Percentiles rank a stretch among this genome's conserved stretches.
phyloP scores from a whole-genome alignment of 768 basidiomycete genomes.

The Boletus reticuloceps region DNA sequence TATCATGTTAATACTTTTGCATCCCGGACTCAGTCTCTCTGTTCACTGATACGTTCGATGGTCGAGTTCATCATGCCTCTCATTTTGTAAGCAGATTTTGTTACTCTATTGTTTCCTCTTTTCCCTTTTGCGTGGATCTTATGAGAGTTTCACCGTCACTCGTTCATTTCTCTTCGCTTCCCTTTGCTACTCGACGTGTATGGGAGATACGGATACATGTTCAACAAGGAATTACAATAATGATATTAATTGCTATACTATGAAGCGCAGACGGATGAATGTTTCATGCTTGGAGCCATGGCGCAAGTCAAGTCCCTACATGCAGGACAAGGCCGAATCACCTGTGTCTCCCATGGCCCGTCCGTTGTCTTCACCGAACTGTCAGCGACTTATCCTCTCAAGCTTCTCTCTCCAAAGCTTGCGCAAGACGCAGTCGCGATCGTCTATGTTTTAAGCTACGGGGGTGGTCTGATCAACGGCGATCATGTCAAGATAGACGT shows the following conservation, averaged over 20 bases:
- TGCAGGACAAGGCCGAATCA: constrained; percentile 57
- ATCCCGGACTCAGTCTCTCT: constrained; percentile 17
- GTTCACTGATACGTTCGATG: constrained; percentile 22
- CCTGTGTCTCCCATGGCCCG: constrained; percentile 49
- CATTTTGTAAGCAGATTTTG: constrained; percentile 26
- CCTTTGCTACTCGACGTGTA: constrained; percentile 35
- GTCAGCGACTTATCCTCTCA: constrained; percentile 82
- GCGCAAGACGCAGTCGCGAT: constrained; percentile 51
- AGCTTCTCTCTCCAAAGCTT: constrained; percentile 74
- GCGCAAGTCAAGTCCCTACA: constrained; percentile 2
- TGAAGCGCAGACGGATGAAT: not conserved
- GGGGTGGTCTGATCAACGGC: constrained; percentile 88
- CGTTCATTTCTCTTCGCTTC: constrained; percentile 15
- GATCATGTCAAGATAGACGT: constrained; percentile 69
- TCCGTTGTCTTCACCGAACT: constrained; percentile 69
- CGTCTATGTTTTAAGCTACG: constrained; percentile 83
- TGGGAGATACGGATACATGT: constrained; percentile 34
- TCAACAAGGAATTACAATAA: constrained; percentile 25
- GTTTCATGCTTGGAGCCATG: not conserved
- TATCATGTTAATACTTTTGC: constrained; percentile 17
- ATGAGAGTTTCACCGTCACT: constrained; percentile 24
- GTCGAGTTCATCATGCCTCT: constrained; percentile 21
- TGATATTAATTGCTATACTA: constrained; percentile 18
- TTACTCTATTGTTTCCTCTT: constrained; percentile 28
- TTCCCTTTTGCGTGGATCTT: constrained; percentile 25